A percentile compares a stretch with the other conserved stretches of the same genome.
These are phyloP conservation scores for Cyclocybe cylindracea DNA, from an alignment of 768 basidiomycete species.

Conservation along the genomic window DNA sequence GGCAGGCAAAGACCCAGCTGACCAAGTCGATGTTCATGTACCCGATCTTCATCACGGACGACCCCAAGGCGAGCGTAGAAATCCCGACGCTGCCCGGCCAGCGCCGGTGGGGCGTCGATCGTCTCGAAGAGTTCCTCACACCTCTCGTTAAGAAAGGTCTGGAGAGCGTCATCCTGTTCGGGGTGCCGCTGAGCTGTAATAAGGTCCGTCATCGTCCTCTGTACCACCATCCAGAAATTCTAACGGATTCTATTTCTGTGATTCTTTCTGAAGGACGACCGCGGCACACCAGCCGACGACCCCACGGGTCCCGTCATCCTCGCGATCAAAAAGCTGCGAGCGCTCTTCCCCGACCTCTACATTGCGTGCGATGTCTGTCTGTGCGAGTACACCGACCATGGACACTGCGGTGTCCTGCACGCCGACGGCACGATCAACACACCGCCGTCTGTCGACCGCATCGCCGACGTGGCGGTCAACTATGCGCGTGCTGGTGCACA, in stretches of 20 bases:
- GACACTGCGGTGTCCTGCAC: slow-evolving; percentile 88
- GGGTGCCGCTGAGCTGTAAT: slow-evolving; percentile 77
- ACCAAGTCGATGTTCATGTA: slow-evolving; percentile 98
- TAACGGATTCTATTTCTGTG: background rate
- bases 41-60: slow-evolving; percentile 97
- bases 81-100: slow-evolving; percentile 85
- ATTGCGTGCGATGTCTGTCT: slow-evolving; percentile 96
- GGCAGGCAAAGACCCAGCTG: slow-evolving; percentile 80
- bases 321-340: slow-evolving; percentile 78
- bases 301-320: slow-evolving; percentile 89
- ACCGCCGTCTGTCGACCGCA: slow-evolving; percentile 77
- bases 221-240: background rate
- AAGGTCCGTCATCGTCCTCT: slow-evolving; percentile 54
- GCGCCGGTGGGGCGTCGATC: slow-evolving; percentile 93
- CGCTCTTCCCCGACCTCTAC: slow-evolving; percentile 81
- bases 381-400: slow-evolving; percentile 99
- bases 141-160: slow-evolving; percentile 91
- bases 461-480: slow-evolving; percentile 88
- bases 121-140: slow-evolving; percentile 80
- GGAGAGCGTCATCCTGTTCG: slow-evolving; percentile 91
- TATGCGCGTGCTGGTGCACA: slow-evolving; percentile 97
- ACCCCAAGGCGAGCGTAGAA: slow-evolving; percentile 78
- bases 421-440: slow-evolving; percentile 77
- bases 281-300: slow-evolving; percentile 90
- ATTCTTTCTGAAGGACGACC: slow-evolving; percentile 57